A percentile compares a stretch with the other conserved stretches of the same genome.
phyloP scores from a whole-genome alignment of 2,329 filamentous ascomycete genomes.

The Trichophyton simii region DNA sequence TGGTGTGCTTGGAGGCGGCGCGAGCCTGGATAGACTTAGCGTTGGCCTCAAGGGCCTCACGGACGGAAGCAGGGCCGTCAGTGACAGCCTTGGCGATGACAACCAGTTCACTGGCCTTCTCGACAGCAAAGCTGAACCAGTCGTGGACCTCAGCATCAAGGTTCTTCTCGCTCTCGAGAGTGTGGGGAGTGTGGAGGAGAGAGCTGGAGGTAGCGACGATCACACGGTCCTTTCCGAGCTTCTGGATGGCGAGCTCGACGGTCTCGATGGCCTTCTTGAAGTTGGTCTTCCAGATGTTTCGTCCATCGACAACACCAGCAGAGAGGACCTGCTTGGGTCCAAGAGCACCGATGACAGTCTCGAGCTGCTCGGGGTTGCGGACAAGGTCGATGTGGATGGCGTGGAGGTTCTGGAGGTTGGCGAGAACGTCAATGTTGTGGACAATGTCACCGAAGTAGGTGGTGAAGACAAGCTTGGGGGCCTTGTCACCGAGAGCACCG shows the following conservation, averaged over 20 bases:
- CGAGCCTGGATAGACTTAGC: slow-evolving; percentile 87
- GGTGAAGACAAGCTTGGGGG: slow-evolving; percentile 78
- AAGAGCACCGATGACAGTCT: slow-evolving; percentile 68
- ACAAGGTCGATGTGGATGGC: slow-evolving; percentile 92
- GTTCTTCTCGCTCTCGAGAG: slow-evolving; percentile 96
- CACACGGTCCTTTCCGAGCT: slow-evolving; percentile 94
- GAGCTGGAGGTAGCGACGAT: slow-evolving; percentile 95
- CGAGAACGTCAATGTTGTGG: slow-evolving; percentile 90
- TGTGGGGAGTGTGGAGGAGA: slow-evolving; percentile 96
- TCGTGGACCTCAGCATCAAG: slow-evolving; percentile 84
- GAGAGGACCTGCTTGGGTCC: slow-evolving; percentile 84
- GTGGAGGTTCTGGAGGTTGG: slow-evolving; percentile 59
- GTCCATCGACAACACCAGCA: slow-evolving; percentile 91
- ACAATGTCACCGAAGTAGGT: slow-evolving; percentile 99
- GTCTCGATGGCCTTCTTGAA: slow-evolving; percentile 87
- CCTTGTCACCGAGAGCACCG: slow-evolving; percentile 54
- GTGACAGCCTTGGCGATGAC: slow-evolving; percentile 95
- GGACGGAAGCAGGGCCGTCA: slow-evolving; percentile 75
- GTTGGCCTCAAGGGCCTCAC: slow-evolving; percentile 86
- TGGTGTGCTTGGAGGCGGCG: slow-evolving; percentile 85
- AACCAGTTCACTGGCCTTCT: slow-evolving; percentile 86
- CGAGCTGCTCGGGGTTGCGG: slow-evolving; percentile 94
- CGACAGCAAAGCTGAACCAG: slow-evolving; percentile 96
- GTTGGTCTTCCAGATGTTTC: slow-evolving; percentile 99
- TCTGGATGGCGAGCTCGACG: slow-evolving; percentile 80